These are phyloP conservation scores for Oemleria cerasiformis DNA, from an alignment of 306 rosid genomes.

Conservation along the genomic window DNA sequence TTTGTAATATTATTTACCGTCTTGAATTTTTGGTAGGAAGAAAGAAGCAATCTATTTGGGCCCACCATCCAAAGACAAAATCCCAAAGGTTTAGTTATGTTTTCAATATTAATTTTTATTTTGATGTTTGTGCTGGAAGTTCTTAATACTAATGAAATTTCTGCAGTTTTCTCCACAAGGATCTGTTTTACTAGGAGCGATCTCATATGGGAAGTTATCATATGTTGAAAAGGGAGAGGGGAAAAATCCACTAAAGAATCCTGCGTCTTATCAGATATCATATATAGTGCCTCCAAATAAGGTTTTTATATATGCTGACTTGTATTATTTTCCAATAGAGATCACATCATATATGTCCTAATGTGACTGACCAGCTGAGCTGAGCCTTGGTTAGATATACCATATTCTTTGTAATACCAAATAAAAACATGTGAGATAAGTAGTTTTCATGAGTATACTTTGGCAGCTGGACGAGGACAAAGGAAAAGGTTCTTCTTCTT, in stretches of 20 bases:
- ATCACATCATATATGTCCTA: not conserved
- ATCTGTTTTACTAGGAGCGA: conserved; percentile 76
- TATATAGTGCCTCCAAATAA: conserved; percentile 87
- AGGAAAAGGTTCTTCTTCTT: conserved; percentile 62
- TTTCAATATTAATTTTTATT: conserved; percentile 4
- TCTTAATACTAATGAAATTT: conserved; percentile 18
- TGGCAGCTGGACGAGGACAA: conserved; percentile 79
- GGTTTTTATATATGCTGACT: conserved; percentile 43
- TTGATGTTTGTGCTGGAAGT: conserved; percentile 12
- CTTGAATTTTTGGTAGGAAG: conserved; percentile 41
- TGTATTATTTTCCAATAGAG: conserved; percentile 11
- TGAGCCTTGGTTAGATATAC: not conserved
- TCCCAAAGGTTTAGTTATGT: conserved; percentile 66
- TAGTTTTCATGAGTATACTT: conserved; percentile 23
- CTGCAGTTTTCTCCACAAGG: conserved; percentile 74
- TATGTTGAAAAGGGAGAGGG: conserved; percentile 40
- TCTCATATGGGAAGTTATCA: conserved; percentile 79
- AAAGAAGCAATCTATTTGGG: conserved; percentile 91
- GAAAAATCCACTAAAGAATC: conserved; percentile 65
- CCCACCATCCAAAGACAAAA: conserved; percentile 80
- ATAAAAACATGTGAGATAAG: conserved; percentile 17
- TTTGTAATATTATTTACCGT: conserved; percentile 24
- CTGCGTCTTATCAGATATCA: conserved; percentile 58
- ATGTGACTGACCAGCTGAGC: not conserved
- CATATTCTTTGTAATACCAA: not conserved